Base-by-base conservation (phyloP, 2,329 filamentous ascomycete genomes). In the Penicillium oxalicum region DNA sequence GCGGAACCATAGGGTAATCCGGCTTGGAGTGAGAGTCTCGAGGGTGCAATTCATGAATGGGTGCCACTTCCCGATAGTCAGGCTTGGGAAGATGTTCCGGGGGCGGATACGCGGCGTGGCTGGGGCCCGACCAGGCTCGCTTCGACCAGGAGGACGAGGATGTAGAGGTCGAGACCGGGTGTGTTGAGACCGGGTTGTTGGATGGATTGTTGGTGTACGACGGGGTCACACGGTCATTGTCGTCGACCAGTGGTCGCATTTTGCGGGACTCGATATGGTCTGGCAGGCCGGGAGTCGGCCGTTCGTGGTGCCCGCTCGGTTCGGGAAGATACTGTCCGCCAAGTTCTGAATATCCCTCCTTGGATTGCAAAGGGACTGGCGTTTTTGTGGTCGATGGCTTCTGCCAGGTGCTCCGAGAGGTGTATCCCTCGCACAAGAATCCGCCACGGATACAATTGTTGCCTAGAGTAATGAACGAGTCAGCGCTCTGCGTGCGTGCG, bases 341-440 rank as follows among this genome's bases (percentile, higher is more conserved):
- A n/a, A 65, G 58, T 34, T 74, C 70, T 24, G 63, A 53, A 54
- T 73, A 77, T 9, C 75, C 77, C 56, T 91, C 88, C 70, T 94
- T 95, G 18, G 89, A 91, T 70, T 94, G 88, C 43, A 95, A 78
- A 51, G 86, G 87, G 57, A 91, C 79, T 43, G 84, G 80, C 44
- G 77, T 72, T 58, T 83, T 80, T 58, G 86, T 83, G 62, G 73
- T 83, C 52, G 86, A 84, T 29, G 85, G 82, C 70, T 91, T 94
- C 55, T 86, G 82, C 84, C 87, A 93, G 44, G 81, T 77, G 37
- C 84, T 83, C 60, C 88, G 81, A 58, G 87, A 84, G 47, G 87
- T 87, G 70, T 98, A 98, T 44, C 93, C 93, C 59, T 88, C 86
- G 67, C 93, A 98, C 32, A 88, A 76, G 67, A 97, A 97, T 12